Base-by-base conservation (phyloP, 2,329 filamentous ascomycete species). In the Lasiodiplodia theobromae region DNA sequence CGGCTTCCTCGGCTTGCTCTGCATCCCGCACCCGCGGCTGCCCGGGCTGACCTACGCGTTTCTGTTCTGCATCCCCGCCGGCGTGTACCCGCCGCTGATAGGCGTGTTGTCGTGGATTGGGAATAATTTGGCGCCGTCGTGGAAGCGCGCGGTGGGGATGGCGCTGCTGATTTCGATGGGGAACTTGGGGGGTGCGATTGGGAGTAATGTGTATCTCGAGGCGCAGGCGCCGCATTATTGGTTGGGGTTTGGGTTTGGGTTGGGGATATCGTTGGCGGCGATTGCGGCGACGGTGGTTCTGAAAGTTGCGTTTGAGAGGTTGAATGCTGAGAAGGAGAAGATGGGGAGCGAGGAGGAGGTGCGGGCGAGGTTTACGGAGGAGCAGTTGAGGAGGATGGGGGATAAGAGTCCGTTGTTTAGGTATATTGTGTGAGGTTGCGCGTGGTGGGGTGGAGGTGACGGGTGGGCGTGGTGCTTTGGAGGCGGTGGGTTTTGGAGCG, bases 71-170 rank as follows among this genome's bases (percentile, higher is more conserved):
- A 77, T 78, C 28, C 37, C 78, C 1, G 79, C 72, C 2, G 72
- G 81, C 3, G 58, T 62, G 4, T 62, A 62, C 4, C 58, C 58
- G 8, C 40, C 58, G 18, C 25, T 51, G 0, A 62, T 62, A 16
- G 58, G 58, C 8, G 40, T 49, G 23, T 25, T 62, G 10, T 31
- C 58, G 25, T 62, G 58, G 12, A 78, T 84, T 37, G 70, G 76
- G n/a, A 69, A 79, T 25, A 83, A 84, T 60, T 76, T 84, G 12
- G 79, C 76, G 0, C 71, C 80, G 0, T 80, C 80, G 60, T 84
- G 83, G 44, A 75, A 74, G 44, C 74, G 76, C 10, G 74, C 76
- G 16, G 74, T 77, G 21, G 74, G 76, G 51, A 74, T 77, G 47
- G 76, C 72, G 3, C 72, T 74, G 62, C 76, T 74, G 58, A 74